Evolutionary conservation across 2,329 filamentous ascomycete species (phyloP).

Genomic region (Cladosporium sp.): DNA sequence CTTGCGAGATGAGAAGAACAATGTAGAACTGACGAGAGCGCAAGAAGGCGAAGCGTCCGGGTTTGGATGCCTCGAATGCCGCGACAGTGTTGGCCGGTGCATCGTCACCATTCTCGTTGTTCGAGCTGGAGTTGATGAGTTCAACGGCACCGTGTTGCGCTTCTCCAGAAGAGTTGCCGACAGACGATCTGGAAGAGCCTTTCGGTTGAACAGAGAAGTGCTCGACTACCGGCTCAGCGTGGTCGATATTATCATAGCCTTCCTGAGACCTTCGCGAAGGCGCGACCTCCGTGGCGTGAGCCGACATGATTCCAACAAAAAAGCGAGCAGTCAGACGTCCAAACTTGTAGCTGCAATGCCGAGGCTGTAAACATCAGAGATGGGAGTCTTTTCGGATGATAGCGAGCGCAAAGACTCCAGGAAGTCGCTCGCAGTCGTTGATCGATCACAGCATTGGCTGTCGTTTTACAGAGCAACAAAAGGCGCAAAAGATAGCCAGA

Average conservation of each 20-base stretch:
- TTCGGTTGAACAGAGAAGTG: conserved; percentile 31
- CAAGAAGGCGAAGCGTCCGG: conserved; percentile 64
- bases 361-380: not conserved
- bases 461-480: not conserved
- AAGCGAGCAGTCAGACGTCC: not conserved
- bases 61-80: conserved; percentile 38
- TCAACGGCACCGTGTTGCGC: conserved; percentile 35
- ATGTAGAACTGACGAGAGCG: conserved; percentile 84
- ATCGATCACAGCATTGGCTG: conserved; percentile 2
- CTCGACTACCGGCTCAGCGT: conserved; percentile 20
- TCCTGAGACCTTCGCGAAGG: conserved; percentile 1
- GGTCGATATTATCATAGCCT: conserved; percentile 17
- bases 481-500: conserved; percentile 1
- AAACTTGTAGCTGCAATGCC: not conserved
- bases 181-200: conserved; percentile 20
- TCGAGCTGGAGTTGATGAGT: conserved; percentile 24
- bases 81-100: conserved; percentile 36
- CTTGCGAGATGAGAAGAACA: conserved; percentile 69
- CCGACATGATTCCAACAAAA: conserved; percentile 13
- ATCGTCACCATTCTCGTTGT: conserved; percentile 19
- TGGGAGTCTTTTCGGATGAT: conserved; percentile 44
- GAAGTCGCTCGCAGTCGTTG: conserved; percentile 49
- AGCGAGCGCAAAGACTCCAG: conserved; percentile 54
- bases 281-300: conserved; percentile 4
- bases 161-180: conserved; percentile 17